phyloP scores from a whole-genome alignment of 441 rosid genomes.

The Brassica hybrid region DNA sequence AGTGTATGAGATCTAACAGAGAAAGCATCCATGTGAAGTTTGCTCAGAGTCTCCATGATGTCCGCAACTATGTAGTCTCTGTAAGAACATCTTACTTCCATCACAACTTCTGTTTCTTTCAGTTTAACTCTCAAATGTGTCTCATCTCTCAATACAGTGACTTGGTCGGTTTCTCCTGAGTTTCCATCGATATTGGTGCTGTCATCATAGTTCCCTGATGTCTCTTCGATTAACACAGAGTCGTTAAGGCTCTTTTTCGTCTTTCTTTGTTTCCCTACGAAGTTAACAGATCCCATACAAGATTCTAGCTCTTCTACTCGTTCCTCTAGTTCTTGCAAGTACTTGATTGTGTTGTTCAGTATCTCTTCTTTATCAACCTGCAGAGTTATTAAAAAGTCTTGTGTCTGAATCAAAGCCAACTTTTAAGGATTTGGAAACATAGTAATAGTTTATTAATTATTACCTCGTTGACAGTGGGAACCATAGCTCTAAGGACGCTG shows the following conservation, averaged over 20 bases:
- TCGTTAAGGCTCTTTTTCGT: constrained; percentile 40
- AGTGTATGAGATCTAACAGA: constrained; percentile 64
- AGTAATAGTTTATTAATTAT: constrained; percentile 18
- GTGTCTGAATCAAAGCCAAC: not conserved
- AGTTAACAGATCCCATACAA: constrained; percentile 60
- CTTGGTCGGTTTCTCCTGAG: constrained; percentile 45
- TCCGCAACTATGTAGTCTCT: constrained; percentile 74
- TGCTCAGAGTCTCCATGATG: constrained; percentile 73
- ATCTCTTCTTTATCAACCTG: constrained; percentile 71
- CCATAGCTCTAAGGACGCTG: constrained; percentile 57
- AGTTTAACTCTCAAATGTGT: constrained; percentile 60
- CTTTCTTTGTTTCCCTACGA: constrained; percentile 48
- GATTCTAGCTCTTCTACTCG: constrained; percentile 84
- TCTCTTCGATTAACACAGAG: constrained; percentile 58
- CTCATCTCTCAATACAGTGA: constrained; percentile 10
- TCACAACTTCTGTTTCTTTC: constrained; percentile 64
- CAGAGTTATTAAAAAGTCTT: constrained; percentile 13
- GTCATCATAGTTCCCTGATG: constrained; percentile 66
- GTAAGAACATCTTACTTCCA: constrained; percentile 69
- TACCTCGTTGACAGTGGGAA: constrained; percentile 70
- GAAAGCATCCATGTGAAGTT: constrained; percentile 72
- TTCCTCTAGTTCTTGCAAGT: constrained; percentile 67
- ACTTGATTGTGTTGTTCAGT: constrained; percentile 61
- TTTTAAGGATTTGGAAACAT: not conserved
- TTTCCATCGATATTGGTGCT: constrained; percentile 40